phyloP scores from a whole-genome alignment of 208 protist genomes.

The Angomonas ambiguus region DNA sequence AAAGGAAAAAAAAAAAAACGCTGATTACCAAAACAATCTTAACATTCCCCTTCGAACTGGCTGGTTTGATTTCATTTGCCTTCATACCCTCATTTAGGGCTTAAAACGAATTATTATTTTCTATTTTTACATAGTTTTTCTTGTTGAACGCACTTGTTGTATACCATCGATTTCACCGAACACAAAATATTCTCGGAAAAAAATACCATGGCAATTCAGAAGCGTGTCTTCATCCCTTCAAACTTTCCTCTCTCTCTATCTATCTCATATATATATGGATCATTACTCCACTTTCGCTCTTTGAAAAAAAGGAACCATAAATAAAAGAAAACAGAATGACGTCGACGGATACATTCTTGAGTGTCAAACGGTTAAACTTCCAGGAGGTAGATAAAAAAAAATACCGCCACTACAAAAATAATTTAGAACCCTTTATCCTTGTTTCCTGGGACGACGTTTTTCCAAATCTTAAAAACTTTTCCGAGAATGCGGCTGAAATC shows the following conservation, averaged over 20 bases:
- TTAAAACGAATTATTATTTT: background rate
- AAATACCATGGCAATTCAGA: too few relatives aligned
- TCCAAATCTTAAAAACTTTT: background rate
- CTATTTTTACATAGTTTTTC: background rate
- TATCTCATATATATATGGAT: too few relatives aligned
- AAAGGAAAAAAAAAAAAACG: background rate
- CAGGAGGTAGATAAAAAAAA: background rate
- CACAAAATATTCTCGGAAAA: too few relatives aligned
- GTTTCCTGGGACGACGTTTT: conserved; percentile 5
- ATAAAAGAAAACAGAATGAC: background rate
- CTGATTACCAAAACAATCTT: background rate
- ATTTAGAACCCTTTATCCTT: conserved; percentile 15
- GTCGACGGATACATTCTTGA: background rate
- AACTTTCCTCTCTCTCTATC: too few relatives aligned
- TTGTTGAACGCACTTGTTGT: background rate
- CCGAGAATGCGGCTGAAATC: conserved; percentile 2
- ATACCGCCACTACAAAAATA: conserved; percentile 13
- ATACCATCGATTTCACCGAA: too few relatives aligned
- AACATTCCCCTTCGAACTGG: background rate
- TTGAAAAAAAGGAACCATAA: background rate
- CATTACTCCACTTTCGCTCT: background rate
- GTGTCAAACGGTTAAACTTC: background rate
- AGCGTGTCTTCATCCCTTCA: too few relatives aligned
- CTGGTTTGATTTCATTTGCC: background rate
- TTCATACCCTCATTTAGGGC: background rate